Evolutionary conservation across 1,284 basidiomycete genomes (phyloP).

Genomic region (Laetiporus sulphureus): DNA sequence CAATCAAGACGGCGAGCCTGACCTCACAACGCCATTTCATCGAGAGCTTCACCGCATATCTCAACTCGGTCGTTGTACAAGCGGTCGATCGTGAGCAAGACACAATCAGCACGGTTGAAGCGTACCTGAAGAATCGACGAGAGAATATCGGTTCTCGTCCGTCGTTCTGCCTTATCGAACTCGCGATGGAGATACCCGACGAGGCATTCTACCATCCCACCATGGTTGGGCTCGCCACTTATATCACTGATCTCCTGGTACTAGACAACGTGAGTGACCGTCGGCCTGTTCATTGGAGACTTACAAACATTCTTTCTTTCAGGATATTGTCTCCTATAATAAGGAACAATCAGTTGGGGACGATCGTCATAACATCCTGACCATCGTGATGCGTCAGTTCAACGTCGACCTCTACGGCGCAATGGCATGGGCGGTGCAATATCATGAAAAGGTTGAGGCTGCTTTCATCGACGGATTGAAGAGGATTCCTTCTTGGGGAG

Average conservation of each 20-base stretch:
- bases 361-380: constrained; percentile 16
- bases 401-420: constrained; percentile 24
- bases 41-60: constrained; percentile 14
- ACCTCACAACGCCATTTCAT: constrained; percentile 10
- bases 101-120: constrained; percentile 22
- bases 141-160: constrained; percentile 24
- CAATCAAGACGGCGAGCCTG: constrained; percentile 4
- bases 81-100: constrained; percentile 19
- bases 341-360: constrained; percentile 21
- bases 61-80: constrained; percentile 23
- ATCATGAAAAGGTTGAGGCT: constrained; percentile 21
- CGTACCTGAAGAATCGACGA: constrained; percentile 24
- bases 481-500: too few species aligned
- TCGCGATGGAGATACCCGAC: constrained; percentile 27
- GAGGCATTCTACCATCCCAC: constrained; percentile 25
- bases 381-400: constrained; percentile 9
- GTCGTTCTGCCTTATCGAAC: constrained; percentile 24
- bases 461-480: constrained; percentile 21
- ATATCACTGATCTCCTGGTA: constrained; percentile 14
- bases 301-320: constrained; percentile 12
- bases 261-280: constrained; percentile 24
- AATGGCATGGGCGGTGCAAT: constrained; percentile 23
- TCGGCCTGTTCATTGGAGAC: constrained; percentile 18
- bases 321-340: constrained; percentile 22
- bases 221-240: constrained; percentile 17